These are phyloP conservation scores for Lachancea lanzarotensis DNA, from an alignment of 805 yeast genomes.

Conservation along the genomic window DNA sequence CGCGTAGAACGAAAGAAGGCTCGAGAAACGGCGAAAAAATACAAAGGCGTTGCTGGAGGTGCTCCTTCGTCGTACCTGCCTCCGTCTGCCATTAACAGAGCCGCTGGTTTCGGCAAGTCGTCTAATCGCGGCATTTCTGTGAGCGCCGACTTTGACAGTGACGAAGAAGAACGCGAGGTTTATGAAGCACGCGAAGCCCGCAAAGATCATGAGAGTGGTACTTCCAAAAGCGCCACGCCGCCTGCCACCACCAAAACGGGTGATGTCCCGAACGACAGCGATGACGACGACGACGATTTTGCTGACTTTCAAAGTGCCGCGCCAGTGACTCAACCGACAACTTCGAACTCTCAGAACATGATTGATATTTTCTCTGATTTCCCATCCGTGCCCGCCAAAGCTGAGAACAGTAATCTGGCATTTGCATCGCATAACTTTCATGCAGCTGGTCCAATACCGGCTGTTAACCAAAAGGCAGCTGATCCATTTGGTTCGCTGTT, in stretches of 20 bases:
- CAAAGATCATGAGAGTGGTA: too few relatives aligned
- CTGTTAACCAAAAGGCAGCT: constrained; percentile 39
- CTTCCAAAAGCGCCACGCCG: neutral
- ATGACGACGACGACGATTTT: constrained; percentile 56
- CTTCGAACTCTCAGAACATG: constrained; percentile 15
- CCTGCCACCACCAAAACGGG: neutral
- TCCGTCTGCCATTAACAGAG: constrained; percentile 19
- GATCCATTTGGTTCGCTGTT: constrained; percentile 74
- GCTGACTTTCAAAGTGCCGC: constrained; percentile 74
- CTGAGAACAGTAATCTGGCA: neutral
- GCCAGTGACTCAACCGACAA: constrained; percentile 34
- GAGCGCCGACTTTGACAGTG: constrained; percentile 39
- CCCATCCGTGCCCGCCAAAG: neutral
- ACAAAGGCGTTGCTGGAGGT: constrained; percentile 72
- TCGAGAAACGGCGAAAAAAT: constrained; percentile 76
- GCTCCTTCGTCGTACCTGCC: constrained; percentile 30
- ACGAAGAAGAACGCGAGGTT: constrained; percentile 43
- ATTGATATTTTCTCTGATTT: constrained; percentile 2
- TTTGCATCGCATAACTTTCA: neutral
- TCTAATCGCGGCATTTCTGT: constrained; percentile 27
- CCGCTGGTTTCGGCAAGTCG: constrained; percentile 25
- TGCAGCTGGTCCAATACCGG: constrained; percentile 20
- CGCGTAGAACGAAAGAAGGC: constrained; percentile 87
- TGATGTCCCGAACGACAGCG: constrained; percentile 10
- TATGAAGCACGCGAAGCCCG: too few relatives aligned